Evolutionary conservation across 441 rosid genomes (phyloP).

Genomic region (Corymbia calophylla): DNA sequence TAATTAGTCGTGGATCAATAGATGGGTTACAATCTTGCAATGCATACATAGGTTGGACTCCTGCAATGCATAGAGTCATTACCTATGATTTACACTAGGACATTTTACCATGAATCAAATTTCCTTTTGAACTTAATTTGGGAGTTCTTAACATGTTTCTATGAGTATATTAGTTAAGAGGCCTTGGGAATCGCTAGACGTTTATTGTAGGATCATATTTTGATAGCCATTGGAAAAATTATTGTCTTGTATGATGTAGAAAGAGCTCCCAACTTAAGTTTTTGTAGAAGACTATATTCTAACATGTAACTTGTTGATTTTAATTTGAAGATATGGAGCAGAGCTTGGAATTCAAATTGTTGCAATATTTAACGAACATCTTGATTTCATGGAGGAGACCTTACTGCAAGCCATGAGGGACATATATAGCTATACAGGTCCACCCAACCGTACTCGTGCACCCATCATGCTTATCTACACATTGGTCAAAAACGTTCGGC

Average conservation of each 20-base stretch:
- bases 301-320: neutral
- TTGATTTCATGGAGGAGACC: neutral
- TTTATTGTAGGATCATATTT: neutral
- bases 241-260: neutral
- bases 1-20: neutral
- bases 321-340: neutral
- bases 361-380: neutral
- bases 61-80: neutral
- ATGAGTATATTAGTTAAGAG: neutral
- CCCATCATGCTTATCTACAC: neutral
- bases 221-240: neutral
- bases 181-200: neutral
- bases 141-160: neutral
- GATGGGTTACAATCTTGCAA: neutral
- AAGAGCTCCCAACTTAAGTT: neutral
- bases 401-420: neutral
- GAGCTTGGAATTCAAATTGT: neutral
- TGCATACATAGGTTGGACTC: neutral
- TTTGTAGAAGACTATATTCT: neutral
- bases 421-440: neutral
- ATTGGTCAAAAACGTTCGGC: neutral
- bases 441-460: neutral
- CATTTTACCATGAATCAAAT: neutral
- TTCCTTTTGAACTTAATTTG: neutral
- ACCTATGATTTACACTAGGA: neutral